Percentiles rank a stretch among this genome's conserved stretches.
phyloP scores from a whole-genome alignment of 805 yeast genomes.

The Ogataea nonfermentans region DNA sequence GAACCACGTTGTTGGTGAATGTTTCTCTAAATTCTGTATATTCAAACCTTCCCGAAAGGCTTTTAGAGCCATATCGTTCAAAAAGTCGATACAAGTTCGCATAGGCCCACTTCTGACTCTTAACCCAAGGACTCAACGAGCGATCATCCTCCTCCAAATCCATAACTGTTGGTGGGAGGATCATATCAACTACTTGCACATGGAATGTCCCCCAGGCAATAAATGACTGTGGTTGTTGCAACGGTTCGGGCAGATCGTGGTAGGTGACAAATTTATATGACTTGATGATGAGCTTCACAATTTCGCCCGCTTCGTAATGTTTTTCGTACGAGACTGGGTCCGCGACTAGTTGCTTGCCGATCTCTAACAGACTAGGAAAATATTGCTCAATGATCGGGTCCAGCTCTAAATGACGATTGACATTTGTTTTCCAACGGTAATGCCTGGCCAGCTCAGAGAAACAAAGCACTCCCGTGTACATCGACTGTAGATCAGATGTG shows the following conservation, averaged over 20 bases:
- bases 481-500: conserved; percentile 39
- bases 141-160: conserved; percentile 53
- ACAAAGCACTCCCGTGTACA: conserved; percentile 71
- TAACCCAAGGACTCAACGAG: conserved; percentile 59
- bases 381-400: conserved; percentile 60
- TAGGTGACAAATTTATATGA: conserved; percentile 79
- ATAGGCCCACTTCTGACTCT: conserved; percentile 84
- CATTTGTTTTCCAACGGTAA: conserved; percentile 73
- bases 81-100: conserved; percentile 73
- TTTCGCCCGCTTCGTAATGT: conserved; percentile 52
- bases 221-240: conserved; percentile 53
- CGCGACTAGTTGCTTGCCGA: conserved; percentile 55
- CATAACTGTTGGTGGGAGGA: conserved; percentile 52
- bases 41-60: conserved; percentile 43
- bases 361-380: conserved; percentile 65
- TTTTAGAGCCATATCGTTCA: conserved; percentile 61
- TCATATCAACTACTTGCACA: conserved; percentile 59
- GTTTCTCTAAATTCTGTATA: conserved; percentile 60
- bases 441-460: conserved; percentile 72
- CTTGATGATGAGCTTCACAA: conserved; percentile 73
- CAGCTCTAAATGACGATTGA: conserved; percentile 46
- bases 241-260: conserved; percentile 69
- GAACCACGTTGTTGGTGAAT: conserved; percentile 61
- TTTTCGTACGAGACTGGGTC: conserved; percentile 32
- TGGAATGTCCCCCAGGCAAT: conserved; percentile 77